Conservation (phyloP, 106 monocot species). For the Dendrobium chrysotoxum region DNA sequence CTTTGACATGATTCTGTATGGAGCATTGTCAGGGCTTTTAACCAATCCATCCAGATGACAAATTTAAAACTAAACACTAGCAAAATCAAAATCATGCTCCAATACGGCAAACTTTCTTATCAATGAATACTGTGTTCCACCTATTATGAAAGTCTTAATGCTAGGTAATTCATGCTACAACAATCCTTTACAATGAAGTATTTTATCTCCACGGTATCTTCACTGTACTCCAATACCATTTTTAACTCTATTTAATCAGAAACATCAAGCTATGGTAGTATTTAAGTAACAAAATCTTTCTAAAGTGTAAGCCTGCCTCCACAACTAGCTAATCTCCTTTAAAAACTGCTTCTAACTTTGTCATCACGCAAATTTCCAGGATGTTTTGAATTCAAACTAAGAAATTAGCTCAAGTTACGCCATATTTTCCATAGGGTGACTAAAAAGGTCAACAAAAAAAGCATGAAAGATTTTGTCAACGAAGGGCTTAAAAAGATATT, state of each 20-base stretch:
- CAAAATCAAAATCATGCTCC: background rate
- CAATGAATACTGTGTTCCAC: background rate
- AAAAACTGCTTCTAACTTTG: background rate
- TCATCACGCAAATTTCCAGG: background rate
- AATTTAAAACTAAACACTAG: background rate
- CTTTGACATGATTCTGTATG: background rate
- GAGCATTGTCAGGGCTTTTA: background rate
- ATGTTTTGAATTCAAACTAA: background rate
- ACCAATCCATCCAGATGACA: background rate
- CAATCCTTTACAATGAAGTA: background rate
- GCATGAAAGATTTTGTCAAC: background rate
- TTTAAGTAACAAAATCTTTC: background rate
- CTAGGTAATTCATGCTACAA: background rate
- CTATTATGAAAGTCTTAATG: background rate
- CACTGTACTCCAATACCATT: background rate
- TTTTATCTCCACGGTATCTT: background rate
- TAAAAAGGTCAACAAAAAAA: background rate
- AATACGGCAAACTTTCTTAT: background rate
- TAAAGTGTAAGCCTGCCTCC: background rate
- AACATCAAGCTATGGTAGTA: background rate
- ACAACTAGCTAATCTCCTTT: background rate
- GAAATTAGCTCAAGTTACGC: background rate
- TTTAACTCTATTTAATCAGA: background rate
- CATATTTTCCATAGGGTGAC: background rate
- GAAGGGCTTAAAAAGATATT: background rate